Evolutionary conservation across 345 rosid genomes (phyloP).

Genomic region (Camelina neglecta): DNA sequence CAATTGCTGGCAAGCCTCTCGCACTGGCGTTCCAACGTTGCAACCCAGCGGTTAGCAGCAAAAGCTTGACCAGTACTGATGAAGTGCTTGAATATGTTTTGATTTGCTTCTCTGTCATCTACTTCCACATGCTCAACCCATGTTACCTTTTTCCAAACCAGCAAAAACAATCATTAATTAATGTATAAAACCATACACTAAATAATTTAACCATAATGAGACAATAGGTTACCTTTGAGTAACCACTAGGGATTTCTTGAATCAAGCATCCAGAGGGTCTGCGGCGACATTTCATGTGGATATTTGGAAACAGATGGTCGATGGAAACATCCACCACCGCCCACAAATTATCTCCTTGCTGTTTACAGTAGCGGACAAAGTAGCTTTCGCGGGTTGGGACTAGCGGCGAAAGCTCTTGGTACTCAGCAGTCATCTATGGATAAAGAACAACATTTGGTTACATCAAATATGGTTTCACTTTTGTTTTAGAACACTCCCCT

Average conservation of each 20-base stretch:
- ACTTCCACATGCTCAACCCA: constrained; percentile 97
- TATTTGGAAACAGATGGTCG: constrained; percentile 66
- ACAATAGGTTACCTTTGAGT: constrained; percentile 60
- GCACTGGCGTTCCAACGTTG: constrained; percentile 77
- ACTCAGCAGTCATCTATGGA: constrained; percentile 84
- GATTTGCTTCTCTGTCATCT: constrained; percentile 74
- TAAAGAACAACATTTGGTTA: constrained; percentile 6
- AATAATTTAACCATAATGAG: background rate
- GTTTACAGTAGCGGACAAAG: constrained; percentile 77
- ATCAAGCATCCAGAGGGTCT: constrained; percentile 93
- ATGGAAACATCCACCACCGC: constrained; percentile 93
- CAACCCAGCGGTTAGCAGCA: constrained; percentile 90
- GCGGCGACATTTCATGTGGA: constrained; percentile 58
- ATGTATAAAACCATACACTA: background rate
- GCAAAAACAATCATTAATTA: constrained; percentile 6
- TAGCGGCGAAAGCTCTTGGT: constrained; percentile 74
- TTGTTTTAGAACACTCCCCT: background rate
- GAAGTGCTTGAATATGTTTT: constrained; percentile 63
- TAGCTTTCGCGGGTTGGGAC: constrained; percentile 81
- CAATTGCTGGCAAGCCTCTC: constrained; percentile 66
- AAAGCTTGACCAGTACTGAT: constrained; percentile 73
- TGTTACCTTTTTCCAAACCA: constrained; percentile 57
- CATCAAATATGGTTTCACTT: background rate
- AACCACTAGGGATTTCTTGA: constrained; percentile 79
- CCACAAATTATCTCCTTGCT: constrained; percentile 79